Base-by-base conservation (phyloP, 139 green algal genomes). In the Diplosphaera chodatii region DNA sequence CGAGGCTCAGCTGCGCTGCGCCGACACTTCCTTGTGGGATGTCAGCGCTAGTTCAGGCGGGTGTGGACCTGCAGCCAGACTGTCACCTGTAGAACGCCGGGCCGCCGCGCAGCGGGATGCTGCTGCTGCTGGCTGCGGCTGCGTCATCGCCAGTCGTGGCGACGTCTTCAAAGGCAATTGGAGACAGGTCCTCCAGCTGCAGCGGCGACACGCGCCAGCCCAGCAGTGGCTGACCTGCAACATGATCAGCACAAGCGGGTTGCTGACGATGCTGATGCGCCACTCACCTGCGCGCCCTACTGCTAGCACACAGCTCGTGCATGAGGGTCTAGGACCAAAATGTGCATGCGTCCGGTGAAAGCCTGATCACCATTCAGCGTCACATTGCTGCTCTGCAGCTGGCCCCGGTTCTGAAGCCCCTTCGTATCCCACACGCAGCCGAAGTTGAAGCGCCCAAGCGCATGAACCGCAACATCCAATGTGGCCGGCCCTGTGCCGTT, bases 401-500 rank as follows among this genome's bases (percentile, higher is more conserved):
- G 37, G 8, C 37, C 37, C 16, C 29, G 23, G n/a, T 32, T 72
- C 30, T 78, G 28, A 63, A 90, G 70, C 4, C 85, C 85, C 79
- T 91, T 91, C 3, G 59, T 37, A 68, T 91, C 84, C 37, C 71
- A 72, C 20, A 72, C 78, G 29, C 69, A 76, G 4, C 74, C 81
- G 66, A 78, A 82, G 32, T 86, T 91, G 32, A 75, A 67, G 15
- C 85, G 73, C 1, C 84, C 84, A 62, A 89, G 76, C 4, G 64
- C 81, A 62, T 87, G 74, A 3, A 91, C 84, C 10, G 88, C 27
- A 25, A 90, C 70, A 65, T 88, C 80, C 55, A 90, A 72, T 16
- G 34, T 32, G 28, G 62, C n/a, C 10, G 4, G 0, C 32, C 70
- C 59, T 68, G 48, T 5, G 32, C 62, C 40, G 62, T 8, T 29